A percentile compares a stretch with the other conserved stretches of the same genome.
These are phyloP conservation scores for Neocatenulostroma microsporum DNA, from an alignment of 2,329 filamentous ascomycete species.

Conservation along the genomic window DNA sequence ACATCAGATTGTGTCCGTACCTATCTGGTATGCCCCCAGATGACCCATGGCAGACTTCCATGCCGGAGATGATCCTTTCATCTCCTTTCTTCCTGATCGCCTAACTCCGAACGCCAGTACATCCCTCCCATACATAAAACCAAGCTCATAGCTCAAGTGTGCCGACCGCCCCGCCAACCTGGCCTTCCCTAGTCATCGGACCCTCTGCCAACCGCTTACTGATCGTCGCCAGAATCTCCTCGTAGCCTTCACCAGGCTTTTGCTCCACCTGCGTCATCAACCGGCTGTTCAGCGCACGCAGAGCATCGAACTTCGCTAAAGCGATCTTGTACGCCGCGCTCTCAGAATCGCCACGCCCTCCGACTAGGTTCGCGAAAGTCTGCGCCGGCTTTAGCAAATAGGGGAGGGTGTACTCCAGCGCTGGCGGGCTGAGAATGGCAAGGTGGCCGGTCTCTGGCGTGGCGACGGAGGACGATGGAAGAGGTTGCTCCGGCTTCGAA, in stretches of 20 bases:
- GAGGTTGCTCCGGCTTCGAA: conserved; percentile 22
- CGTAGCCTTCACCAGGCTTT: conserved; percentile 25
- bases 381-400: conserved; percentile 51
- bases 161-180: conserved; percentile 39
- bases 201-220: conserved; percentile 37
- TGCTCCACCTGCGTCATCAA: conserved; percentile 33
- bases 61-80: too few relatives aligned
- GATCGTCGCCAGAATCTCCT: conserved; percentile 37
- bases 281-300: conserved; percentile 42
- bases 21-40: too few relatives aligned
- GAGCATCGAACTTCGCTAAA: conserved; percentile 49
- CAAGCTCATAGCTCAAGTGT: conserved; percentile 37
- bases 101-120: too few relatives aligned
- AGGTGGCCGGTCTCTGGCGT: conserved; percentile 38
- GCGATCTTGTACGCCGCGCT: conserved; percentile 52
- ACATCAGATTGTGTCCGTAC: too few relatives aligned
- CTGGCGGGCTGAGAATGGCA: conserved; percentile 46
- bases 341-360: conserved; percentile 49
- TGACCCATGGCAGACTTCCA: too few relatives aligned
- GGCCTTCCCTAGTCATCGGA: conserved; percentile 33
- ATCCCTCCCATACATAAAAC: too few relatives aligned
- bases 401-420: conserved; percentile 45
- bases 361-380: conserved; percentile 51
- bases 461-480: conserved; percentile 33
- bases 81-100: too few relatives aligned